Evolutionary conservation across 345 rosid genomes (phyloP).

Genomic region (Brassica carinata): DNA sequence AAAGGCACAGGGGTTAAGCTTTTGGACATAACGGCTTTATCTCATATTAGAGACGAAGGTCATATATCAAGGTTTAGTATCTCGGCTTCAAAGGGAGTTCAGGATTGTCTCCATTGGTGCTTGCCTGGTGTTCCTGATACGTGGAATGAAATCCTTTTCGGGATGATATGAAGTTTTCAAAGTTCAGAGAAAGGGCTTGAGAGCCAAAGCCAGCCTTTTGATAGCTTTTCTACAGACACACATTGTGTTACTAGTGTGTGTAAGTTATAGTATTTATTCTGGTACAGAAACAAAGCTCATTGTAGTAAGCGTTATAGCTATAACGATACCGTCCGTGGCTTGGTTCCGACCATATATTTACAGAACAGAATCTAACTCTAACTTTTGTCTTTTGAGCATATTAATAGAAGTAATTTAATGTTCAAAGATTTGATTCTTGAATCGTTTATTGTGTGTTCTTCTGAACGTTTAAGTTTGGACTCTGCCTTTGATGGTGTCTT

Average conservation of each 20-base stretch:
- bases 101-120: constrained; percentile 85
- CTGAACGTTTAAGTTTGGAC: too few relatives aligned
- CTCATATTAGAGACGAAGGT: constrained; percentile 80
- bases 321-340: constrained; percentile 11
- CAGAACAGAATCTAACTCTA: constrained; percentile 18
- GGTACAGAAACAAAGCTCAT: constrained; percentile 21
- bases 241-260: too few relatives aligned
- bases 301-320: background rate
- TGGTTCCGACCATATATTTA: constrained; percentile 28
- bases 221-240: background rate
- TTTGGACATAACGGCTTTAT: constrained; percentile 67
- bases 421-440: background rate
- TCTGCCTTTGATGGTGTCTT: too few relatives aligned
- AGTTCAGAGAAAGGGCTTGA: too few relatives aligned
- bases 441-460: too few relatives aligned
- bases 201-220: background rate
- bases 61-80: constrained; percentile 67
- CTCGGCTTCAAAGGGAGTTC: constrained; percentile 54
- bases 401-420: background rate
- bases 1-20: constrained; percentile 71
- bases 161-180: constrained; percentile 28
- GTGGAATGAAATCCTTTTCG: constrained; percentile 70
- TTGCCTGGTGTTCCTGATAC: constrained; percentile 78
- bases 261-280: constrained; percentile 2
- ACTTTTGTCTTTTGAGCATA: constrained; percentile 7